Evolutionary conservation across 371 early-diverging fungal species (phyloP).

Genomic region (Mucor saturninus): DNA sequence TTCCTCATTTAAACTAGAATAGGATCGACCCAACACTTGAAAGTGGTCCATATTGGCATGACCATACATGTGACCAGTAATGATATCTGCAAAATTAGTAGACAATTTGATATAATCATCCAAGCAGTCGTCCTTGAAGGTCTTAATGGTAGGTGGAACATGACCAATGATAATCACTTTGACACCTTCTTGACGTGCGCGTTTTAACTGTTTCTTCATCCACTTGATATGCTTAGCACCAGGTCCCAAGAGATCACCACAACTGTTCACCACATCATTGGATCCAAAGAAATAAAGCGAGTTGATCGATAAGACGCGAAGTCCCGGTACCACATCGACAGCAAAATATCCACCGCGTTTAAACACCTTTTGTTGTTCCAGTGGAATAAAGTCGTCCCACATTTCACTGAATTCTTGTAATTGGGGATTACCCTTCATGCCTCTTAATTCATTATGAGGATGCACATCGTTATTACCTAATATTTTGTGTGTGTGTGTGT

Average conservation of each 20-base stretch:
- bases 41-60: slow-evolving; percentile 81
- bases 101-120: slow-evolving; percentile 62
- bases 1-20: not conserved
- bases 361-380: slow-evolving; percentile 60
- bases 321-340: slow-evolving; percentile 54
- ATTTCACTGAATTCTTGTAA: slow-evolving; percentile 44
- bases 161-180: slow-evolving; percentile 77
- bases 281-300: slow-evolving; percentile 73
- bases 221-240: slow-evolving; percentile 74
- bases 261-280: slow-evolving; percentile 68
- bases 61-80: slow-evolving; percentile 75
- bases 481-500: not conserved
- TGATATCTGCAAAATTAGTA: slow-evolving; percentile 56
- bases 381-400: slow-evolving; percentile 63
- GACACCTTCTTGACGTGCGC: slow-evolving; percentile 44
- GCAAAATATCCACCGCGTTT: slow-evolving; percentile 72
- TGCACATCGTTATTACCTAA: slow-evolving; percentile 79
- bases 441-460: slow-evolving; percentile 65
- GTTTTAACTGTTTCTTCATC: slow-evolving; percentile 63
- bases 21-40: slow-evolving; percentile 49
- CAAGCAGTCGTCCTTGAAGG: slow-evolving; percentile 68
- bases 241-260: slow-evolving; percentile 49
- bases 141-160: slow-evolving; percentile 70
- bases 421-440: slow-evolving; percentile 51
- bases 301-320: slow-evolving; percentile 65